These are phyloP conservation scores for Auricularia sp. DNA, from an alignment of 768 basidiomycete genomes.

Conservation along the genomic window DNA sequence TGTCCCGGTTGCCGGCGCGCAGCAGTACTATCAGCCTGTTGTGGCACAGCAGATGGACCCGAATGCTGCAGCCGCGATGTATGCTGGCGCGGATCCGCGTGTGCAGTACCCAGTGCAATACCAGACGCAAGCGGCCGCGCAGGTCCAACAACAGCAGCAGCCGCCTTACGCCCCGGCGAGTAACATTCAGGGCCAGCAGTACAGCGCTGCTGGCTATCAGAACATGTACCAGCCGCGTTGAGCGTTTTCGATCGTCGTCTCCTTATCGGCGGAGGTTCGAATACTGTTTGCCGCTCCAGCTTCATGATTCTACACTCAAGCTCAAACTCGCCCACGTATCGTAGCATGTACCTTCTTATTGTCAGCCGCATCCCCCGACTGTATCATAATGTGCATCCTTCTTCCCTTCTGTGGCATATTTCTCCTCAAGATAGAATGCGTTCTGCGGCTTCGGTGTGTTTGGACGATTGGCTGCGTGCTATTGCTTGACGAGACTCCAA, in stretches of 20 bases:
- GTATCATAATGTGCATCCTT: background rate
- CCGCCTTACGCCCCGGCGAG: background rate
- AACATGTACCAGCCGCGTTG: background rate
- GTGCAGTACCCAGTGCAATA: background rate
- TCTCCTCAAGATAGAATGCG: background rate
- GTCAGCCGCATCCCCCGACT: background rate
- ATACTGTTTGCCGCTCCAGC: background rate
- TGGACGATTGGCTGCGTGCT: too few species aligned
- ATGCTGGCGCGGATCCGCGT: background rate
- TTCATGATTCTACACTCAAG: background rate
- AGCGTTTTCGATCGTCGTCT: background rate
- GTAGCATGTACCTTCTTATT: background rate
- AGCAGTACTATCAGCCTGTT: background rate
- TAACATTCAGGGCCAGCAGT: background rate
- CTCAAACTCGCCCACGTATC: background rate
- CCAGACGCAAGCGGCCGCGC: background rate
- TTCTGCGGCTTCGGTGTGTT: too few species aligned
- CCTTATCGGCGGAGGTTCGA: background rate
- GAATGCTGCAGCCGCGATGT: background rate
- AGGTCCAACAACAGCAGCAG: background rate
- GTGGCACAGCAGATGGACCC: background rate
- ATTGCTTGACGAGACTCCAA: too few species aligned
- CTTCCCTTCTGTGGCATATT: background rate
- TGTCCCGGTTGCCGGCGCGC: background rate
- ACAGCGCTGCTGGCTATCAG: background rate